These are phyloP conservation scores for Marasmius fiardii DNA, from an alignment of 1,284 basidiomycete species.

Conservation along the genomic window DNA sequence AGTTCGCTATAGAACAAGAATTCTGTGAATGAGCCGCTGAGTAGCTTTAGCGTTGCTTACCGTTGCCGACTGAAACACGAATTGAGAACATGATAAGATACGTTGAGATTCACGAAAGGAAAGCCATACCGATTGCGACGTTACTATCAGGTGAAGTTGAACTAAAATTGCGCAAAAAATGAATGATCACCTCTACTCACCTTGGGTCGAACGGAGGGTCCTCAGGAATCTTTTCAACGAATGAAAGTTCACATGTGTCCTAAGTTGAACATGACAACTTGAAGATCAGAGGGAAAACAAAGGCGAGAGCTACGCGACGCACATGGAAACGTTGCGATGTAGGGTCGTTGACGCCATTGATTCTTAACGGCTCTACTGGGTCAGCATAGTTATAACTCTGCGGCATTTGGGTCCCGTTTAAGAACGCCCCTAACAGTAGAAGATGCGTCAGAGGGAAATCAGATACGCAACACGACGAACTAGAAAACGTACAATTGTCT, in stretches of 20 bases:
- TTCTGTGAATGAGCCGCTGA: no score
- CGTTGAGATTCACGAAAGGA: no score
- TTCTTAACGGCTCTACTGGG: background rate
- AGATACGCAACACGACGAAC: no score
- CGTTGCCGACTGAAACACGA: slow-evolving; percentile 35
- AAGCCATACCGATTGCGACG: slow-evolving; percentile 45
- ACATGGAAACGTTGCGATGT: background rate
- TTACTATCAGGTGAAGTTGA: slow-evolving; percentile 31
- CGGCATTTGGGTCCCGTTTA: background rate
- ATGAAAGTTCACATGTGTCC: slow-evolving; percentile 39
- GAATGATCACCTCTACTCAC: background rate
- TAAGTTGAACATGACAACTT: slow-evolving; percentile 18
- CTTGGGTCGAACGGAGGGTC: slow-evolving; percentile 51
- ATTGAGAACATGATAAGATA: no score
- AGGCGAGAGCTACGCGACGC: background rate
- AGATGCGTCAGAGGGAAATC: slow-evolving; percentile 5
- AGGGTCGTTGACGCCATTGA: background rate
- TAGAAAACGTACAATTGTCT: slow-evolving; percentile 44
- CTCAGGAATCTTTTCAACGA: slow-evolving; percentile 42
- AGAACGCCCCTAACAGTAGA: background rate
- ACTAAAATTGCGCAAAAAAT: background rate
- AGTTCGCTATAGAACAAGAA: no score
- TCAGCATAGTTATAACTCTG: background rate
- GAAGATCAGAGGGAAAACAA: no score
- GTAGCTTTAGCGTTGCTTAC: no score